A percentile compares a stretch with the other conserved stretches of the same genome.
Evolutionary conservation across 2,329 filamentous ascomycete species (phyloP).

Genomic region (Colletotrichum sp.): DNA sequence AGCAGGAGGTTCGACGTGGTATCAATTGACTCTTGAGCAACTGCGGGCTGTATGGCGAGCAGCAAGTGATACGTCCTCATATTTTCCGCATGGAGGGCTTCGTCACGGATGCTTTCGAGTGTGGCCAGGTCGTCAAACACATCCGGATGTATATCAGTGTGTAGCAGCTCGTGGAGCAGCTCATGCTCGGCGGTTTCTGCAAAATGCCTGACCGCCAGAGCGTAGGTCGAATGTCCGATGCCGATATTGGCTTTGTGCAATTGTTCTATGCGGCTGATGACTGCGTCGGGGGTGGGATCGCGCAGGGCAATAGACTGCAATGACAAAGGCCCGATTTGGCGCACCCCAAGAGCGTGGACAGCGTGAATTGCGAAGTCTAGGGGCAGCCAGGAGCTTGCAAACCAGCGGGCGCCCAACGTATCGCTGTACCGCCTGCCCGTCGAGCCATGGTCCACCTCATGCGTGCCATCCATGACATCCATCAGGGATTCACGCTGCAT

Average conservation of each 20-base stretch:
- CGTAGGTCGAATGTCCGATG: slow-evolving; percentile 67
- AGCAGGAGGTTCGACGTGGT: slow-evolving; percentile 38
- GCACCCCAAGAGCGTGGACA: slow-evolving; percentile 72
- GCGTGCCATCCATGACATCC: slow-evolving; percentile 39
- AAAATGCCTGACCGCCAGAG: slow-evolving; percentile 67
- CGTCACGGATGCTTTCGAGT: slow-evolving; percentile 41
- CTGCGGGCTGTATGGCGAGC: slow-evolving; percentile 44
- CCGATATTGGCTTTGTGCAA: slow-evolving; percentile 67
- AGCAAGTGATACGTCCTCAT: slow-evolving; percentile 47
- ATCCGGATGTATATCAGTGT: slow-evolving; percentile 58
- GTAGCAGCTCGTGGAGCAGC: slow-evolving; percentile 48
- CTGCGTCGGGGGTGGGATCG: slow-evolving; percentile 57
- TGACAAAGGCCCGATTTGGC: slow-evolving; percentile 74
- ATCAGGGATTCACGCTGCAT: slow-evolving; percentile 24
- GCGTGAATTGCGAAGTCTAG: slow-evolving; percentile 74
- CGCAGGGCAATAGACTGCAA: slow-evolving; percentile 78
- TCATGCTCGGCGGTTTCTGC: slow-evolving; percentile 59
- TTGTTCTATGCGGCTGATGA: slow-evolving; percentile 63
- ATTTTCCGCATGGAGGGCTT: slow-evolving; percentile 39
- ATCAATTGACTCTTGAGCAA: slow-evolving; percentile 30
- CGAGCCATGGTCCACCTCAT: slow-evolving; percentile 42
- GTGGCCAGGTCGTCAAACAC: slow-evolving; percentile 54
- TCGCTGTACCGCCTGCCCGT: slow-evolving; percentile 63
- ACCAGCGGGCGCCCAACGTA: slow-evolving; percentile 76
- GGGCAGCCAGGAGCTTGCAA: slow-evolving; percentile 74